phyloP scores from a whole-genome alignment of 2,329 filamentous ascomycete species.

The Remersonia thermophila region DNA sequence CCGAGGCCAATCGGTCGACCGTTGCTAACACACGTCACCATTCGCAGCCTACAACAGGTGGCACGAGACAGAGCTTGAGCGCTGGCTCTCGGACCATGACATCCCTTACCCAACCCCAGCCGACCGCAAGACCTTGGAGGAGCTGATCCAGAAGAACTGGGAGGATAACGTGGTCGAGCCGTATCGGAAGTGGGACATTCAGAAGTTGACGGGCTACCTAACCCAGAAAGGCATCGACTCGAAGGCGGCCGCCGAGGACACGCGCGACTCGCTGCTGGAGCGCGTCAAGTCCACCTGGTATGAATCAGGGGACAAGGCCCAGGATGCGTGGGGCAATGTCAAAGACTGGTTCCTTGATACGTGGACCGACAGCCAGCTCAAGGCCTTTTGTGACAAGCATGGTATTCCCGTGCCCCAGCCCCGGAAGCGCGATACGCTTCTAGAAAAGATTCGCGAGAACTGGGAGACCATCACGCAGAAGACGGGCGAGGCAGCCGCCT shows the following conservation, averaged over 20 bases:
- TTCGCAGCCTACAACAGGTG: constrained; percentile 86
- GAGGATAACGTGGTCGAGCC: constrained; percentile 60
- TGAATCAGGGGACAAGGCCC: constrained; percentile 65
- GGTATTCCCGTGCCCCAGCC: constrained; percentile 80
- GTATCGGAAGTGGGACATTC: constrained; percentile 64
- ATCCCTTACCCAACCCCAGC: constrained; percentile 81
- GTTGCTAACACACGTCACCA: constrained; percentile 4
- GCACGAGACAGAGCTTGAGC: constrained; percentile 94
- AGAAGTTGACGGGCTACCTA: constrained; percentile 56
- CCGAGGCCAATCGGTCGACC: too few relatives aligned
- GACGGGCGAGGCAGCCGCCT: constrained; percentile 62
- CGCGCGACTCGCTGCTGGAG: constrained; percentile 54
- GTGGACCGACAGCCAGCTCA: constrained; percentile 87
- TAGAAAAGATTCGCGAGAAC: constrained; percentile 65
- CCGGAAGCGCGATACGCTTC: constrained; percentile 68
- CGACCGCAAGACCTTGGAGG: constrained; percentile 89
- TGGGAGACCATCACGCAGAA: constrained; percentile 70
- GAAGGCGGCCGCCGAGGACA: constrained; percentile 52
- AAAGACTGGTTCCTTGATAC: constrained; percentile 93
- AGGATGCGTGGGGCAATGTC: constrained; percentile 57
- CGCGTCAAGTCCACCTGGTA: constrained; percentile 66
- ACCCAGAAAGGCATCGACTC: constrained; percentile 58
- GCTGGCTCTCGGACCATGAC: constrained; percentile 88
- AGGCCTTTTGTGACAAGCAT: constrained; percentile 83
- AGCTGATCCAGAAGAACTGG: constrained; percentile 84